Percentiles rank a stretch among this genome's conserved stretches.
Evolutionary conservation across 371 early-diverging fungal genomes (phyloP).

Genomic region (Umbelopsis sp.): DNA sequence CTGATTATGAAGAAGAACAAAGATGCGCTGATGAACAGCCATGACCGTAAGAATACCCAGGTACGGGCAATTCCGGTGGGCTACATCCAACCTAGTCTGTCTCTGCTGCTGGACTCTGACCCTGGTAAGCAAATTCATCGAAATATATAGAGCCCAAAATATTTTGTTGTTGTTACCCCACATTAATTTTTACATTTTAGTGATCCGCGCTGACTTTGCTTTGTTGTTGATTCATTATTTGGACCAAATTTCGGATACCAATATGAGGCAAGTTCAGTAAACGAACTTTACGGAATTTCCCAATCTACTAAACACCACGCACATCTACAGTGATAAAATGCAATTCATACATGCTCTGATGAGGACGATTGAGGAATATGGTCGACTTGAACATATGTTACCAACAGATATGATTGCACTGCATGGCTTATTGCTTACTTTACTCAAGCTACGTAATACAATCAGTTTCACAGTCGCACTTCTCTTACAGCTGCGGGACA

Average conservation of each 20-base stretch:
- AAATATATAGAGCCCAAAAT: neutral
- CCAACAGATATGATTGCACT: neutral
- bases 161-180: neutral
- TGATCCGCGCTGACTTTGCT: conserved; percentile 2
- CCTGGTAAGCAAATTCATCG: neutral
- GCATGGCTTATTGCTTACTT: neutral
- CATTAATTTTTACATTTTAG: neutral
- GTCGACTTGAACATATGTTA: neutral
- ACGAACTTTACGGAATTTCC: neutral
- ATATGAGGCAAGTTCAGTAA: neutral
- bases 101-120: neutral
- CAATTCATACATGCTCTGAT: neutral
- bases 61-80: neutral
- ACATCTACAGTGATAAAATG: neutral
- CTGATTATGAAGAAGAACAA: conserved; percentile 9
- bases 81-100: neutral
- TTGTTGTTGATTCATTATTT: neutral
- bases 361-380: neutral
- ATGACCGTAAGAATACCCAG: neutral
- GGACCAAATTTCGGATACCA: conserved; percentile 11
- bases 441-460: neutral
- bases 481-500: conserved; percentile 2
- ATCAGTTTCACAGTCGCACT: neutral
- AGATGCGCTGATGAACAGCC: neutral
- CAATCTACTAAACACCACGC: neutral